Evolutionary conservation across 2,329 filamentous ascomycete genomes (phyloP), one percentile per base, ranked within the genome.

Genomic region (Ophiostoma tasmaniense): DNA sequence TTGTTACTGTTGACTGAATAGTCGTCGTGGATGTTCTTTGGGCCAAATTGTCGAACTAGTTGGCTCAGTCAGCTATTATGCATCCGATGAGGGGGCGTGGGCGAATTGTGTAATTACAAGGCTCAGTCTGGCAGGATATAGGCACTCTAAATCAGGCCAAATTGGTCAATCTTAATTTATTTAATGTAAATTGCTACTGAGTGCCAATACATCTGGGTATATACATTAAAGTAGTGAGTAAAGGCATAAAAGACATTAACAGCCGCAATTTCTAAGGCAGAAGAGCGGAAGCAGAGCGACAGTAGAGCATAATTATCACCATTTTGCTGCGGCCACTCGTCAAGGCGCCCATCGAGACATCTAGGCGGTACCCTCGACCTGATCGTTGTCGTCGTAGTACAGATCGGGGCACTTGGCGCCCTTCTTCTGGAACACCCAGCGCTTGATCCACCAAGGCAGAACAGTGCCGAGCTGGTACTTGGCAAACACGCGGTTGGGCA

Each of bases 401-500:
- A 72, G 67, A 33, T 72, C 71, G 7, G 71, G 71, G 65, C 70
- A 72, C 22, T 45, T 52, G 52, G 52, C 66, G 5, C 22, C 45
- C 52, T 66, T 65, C 45, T 68, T 66, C 8, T 42, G 25, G 14
- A 71, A 64, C 14, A 71, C 22, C 35, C 59, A 71, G 45, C 69
- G 61, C 64, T 68, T 69, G 64, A 61, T 33, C 69, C 69, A 71
- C 71, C 71, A 71, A 5, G 71, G 71, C 64, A 71, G 65, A 8
- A 71, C 71, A 8, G 84, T 82, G 71, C 22, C 6, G 1, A 69
- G 10, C 39, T 70, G 64, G 64, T 69, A 67, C 33, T 67, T 69
- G 17, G 67, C 64, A 22, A 62, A 70, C 10, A 39, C n/a, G 55
- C 81, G 77, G 7, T 84, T 87, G 1, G 86, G 85, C 3, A 89